A percentile compares a stretch with the other conserved stretches of the same genome.
These are phyloP conservation scores for Crucihimalaya himalaica DNA, from an alignment of 345 rosid genomes.

Conservation along the genomic window DNA sequence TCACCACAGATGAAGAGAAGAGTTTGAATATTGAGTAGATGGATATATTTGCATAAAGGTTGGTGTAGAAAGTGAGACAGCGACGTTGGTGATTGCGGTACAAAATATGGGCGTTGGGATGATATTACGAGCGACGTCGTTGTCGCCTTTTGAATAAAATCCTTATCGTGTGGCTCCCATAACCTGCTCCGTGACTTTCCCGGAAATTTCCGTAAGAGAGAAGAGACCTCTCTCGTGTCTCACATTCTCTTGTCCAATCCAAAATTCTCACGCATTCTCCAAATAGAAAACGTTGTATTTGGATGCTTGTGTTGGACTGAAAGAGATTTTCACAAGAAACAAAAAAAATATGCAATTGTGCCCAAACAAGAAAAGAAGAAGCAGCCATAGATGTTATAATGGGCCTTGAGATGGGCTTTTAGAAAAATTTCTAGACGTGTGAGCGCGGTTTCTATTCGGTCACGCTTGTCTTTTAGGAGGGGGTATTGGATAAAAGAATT, in stretches of 20 bases:
- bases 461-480: no score
- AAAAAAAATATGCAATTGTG: neutral
- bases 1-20: conserved; percentile 8
- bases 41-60: conserved; percentile 17
- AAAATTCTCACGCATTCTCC: neutral
- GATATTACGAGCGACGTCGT: conserved; percentile 13
- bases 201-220: conserved; percentile 25
- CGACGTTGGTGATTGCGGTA: conserved; percentile 14
- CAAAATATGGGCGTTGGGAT: neutral
- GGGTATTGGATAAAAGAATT: no score
- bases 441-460: neutral
- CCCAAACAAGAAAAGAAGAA: neutral
- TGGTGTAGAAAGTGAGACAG: conserved; percentile 24
- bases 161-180: conserved; percentile 24
- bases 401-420: conserved; percentile 19
- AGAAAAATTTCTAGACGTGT: neutral
- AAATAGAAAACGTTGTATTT: neutral
- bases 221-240: neutral
- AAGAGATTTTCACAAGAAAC: neutral
- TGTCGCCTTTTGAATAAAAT: neutral
- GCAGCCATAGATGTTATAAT: neutral
- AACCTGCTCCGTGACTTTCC: conserved; percentile 30
- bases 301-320: neutral
- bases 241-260: no score
- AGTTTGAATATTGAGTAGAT: neutral